These are phyloP conservation scores for Umbellularia californica DNA, from an alignment of 164 flowering plant genomes.

Conservation along the genomic window DNA sequence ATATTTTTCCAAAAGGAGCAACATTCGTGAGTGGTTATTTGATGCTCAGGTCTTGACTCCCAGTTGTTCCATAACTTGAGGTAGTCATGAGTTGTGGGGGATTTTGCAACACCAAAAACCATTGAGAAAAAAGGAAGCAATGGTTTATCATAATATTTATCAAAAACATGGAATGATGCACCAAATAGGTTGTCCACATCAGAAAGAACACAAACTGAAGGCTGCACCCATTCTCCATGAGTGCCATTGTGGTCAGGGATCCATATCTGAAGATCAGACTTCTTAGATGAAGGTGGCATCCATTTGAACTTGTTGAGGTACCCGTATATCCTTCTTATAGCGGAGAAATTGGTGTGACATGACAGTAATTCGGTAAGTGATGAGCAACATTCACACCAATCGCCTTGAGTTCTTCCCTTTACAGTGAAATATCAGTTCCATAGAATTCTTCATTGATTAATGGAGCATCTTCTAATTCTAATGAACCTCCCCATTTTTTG, in stretches of 20 bases:
- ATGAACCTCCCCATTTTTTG: slow-evolving; percentile 7
- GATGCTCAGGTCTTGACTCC: neutral
- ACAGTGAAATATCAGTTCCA: neutral
- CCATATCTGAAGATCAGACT: slow-evolving; percentile 11
- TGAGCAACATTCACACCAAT: slow-evolving; percentile 14
- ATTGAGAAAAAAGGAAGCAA: slow-evolving; percentile 10
- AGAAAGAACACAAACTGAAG: slow-evolving; percentile 14
- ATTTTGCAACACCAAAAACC: slow-evolving; percentile 17
- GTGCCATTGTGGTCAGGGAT: slow-evolving; percentile 3
- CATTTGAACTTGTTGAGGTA: slow-evolving; percentile 12
- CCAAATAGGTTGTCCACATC: slow-evolving; percentile 6
- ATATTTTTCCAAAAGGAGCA: slow-evolving; percentile 12
- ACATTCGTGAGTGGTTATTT: slow-evolving; percentile 7
- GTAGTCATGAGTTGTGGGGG: slow-evolving; percentile 15
- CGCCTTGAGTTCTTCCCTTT: slow-evolving; percentile 9
- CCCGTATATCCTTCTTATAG: slow-evolving; percentile 14
- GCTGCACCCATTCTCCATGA: slow-evolving; percentile 14
- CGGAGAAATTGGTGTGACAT: neutral
- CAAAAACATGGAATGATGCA: slow-evolving; percentile 11
- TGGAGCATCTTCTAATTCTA: slow-evolving; percentile 15
- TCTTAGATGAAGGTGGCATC: slow-evolving; percentile 5
- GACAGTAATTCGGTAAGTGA: slow-evolving; percentile 2
- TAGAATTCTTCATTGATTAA: slow-evolving; percentile 17
- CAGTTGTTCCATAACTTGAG: slow-evolving; percentile 17
- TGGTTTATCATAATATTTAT: slow-evolving; percentile 9